Percentiles rank a stretch among this genome's conserved stretches.
Evolutionary conservation across 306 rosid genomes (phyloP).

Genomic region (Begonia masoniana): DNA sequence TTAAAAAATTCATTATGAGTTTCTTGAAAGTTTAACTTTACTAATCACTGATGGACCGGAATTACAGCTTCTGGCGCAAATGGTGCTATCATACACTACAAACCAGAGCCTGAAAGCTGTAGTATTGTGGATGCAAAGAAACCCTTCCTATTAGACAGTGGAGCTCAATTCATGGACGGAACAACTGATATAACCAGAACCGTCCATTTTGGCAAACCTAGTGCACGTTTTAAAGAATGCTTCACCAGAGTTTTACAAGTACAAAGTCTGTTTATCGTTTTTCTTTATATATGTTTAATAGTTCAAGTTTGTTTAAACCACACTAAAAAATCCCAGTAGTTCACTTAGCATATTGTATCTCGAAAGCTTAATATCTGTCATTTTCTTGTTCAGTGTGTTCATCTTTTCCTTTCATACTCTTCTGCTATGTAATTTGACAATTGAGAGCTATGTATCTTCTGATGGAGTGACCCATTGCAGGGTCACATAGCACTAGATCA

Average conservation of each 20-base stretch:
- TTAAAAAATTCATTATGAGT: background rate
- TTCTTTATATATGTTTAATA: too few relatives aligned
- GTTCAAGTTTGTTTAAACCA: too few relatives aligned
- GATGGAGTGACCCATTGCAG: slow-evolving; percentile 32
- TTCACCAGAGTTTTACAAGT: slow-evolving; percentile 95
- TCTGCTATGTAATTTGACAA: background rate
- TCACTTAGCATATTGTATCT: too few relatives aligned
- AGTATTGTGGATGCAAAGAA: slow-evolving; percentile 60
- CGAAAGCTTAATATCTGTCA: background rate
- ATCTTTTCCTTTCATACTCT: background rate
- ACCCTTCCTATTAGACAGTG: slow-evolving; percentile 88
- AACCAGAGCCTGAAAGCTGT: slow-evolving; percentile 74
- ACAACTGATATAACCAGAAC: slow-evolving; percentile 95
- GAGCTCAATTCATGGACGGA: slow-evolving; percentile 93
- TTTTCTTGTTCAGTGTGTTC: background rate
- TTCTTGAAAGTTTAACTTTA: slow-evolving; percentile 2
- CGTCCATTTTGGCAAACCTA: slow-evolving; percentile 86
- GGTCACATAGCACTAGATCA: slow-evolving; percentile 92
- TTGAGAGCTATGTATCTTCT: slow-evolving; percentile 6
- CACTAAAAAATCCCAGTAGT: too few relatives aligned
- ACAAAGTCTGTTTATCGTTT: background rate
- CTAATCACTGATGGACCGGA: slow-evolving; percentile 8
- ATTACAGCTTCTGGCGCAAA: slow-evolving; percentile 77
- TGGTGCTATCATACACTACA: slow-evolving; percentile 95
- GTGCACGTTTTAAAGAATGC: slow-evolving; percentile 62